Base-by-base conservation (phyloP, 805 yeast genomes). In the Zygosaccharomyces bailii region DNA sequence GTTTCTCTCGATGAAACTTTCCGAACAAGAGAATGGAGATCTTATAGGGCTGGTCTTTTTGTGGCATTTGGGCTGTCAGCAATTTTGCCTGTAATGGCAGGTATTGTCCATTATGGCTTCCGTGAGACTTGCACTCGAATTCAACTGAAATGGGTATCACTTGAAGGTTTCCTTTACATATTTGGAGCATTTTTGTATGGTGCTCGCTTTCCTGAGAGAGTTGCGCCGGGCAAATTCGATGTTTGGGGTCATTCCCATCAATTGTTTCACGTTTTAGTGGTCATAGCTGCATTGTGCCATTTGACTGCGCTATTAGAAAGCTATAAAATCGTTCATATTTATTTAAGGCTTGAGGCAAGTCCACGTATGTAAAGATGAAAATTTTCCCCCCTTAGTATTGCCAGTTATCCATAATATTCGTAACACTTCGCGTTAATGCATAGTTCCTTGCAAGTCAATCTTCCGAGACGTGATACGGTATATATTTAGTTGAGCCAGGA, bases 181-280 rank as follows among this genome's bases (percentile, higher is more conserved):
- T 52, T 68, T 5, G 97, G 97, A 0, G 96, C 96, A 0, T 70
- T 73, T 2, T 63, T 90, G 42, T 89, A 89, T 61, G 96, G 95
- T 0, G 61, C 73, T 18, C 71, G 96, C 48, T 62, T 85, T 25
- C 97, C 97, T 0, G 97, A 89, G 59, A 70, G 84, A 39, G 68
- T 71, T 33, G 53, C 52, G 4, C 86, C 87, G 0, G 89, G 89
- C 0, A 61, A 31, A 16, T 85, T 74, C 59, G 96, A 87, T 53
- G 56, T 78, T 8, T 73, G 78, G 64, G 95, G 95, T 1, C 84
- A 85, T 52, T 84, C 95, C 5, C 96, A 88, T 61, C 96, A 88
- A 59, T 73, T 88, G 7, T 87, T 88, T 59, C 96, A 87, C 61
- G 63, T 84, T 7, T 63, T 84, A 55, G 95, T 87, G 5, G 89